Percentiles rank a stretch among this genome's conserved stretches.
Evolutionary conservation across 495 filamentous ascomycete genomes (phyloP).

Genomic region (Acidiella bohemica): DNA sequence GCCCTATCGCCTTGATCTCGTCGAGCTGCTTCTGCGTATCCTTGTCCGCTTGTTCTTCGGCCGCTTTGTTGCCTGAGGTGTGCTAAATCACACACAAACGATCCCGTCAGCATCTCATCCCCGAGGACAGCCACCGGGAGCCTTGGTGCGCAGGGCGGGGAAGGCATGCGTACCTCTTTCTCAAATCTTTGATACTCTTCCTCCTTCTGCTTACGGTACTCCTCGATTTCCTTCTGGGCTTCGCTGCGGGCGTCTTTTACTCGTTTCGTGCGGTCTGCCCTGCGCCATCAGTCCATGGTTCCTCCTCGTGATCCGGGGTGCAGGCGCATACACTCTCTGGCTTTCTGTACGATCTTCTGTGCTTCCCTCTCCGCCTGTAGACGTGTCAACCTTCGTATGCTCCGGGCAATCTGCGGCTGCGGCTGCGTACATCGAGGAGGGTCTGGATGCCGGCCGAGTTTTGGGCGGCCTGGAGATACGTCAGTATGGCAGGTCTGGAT

Average conservation of each 20-base stretch:
- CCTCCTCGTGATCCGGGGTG: too few relatives aligned
- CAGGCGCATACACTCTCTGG: slow-evolving; percentile 68
- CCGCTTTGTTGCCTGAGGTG: slow-evolving; percentile 72
- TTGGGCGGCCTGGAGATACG: slow-evolving; percentile 92
- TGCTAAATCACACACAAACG: too few relatives aligned
- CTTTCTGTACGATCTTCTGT: slow-evolving; percentile 97
- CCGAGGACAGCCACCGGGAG: background rate
- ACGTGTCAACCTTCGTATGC: slow-evolving; percentile 25
- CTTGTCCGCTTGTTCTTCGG: slow-evolving; percentile 71
- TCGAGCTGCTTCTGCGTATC: slow-evolving; percentile 69
- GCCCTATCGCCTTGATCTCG: slow-evolving; percentile 67
- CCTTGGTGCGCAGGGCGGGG: background rate
- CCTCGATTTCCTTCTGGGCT: slow-evolving; percentile 96
- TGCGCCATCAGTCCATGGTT: too few relatives aligned
- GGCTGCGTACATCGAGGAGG: slow-evolving; percentile 71
- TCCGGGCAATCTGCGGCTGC: background rate
- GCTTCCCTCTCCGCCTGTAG: slow-evolving; percentile 89
- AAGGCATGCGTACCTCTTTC: slow-evolving; percentile 51
- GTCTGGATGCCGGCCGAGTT: slow-evolving; percentile 97
- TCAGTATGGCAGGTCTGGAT: too few relatives aligned
- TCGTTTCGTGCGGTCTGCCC: slow-evolving; percentile 80
- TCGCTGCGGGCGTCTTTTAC: slow-evolving; percentile 91
- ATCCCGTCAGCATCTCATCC: too few relatives aligned
- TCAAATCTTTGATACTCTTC: slow-evolving; percentile 93
- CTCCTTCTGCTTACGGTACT: slow-evolving; percentile 81